Base-by-base conservation (phyloP, 1,284 basidiomycete species). In the Ceratobasidium sp. region DNA sequence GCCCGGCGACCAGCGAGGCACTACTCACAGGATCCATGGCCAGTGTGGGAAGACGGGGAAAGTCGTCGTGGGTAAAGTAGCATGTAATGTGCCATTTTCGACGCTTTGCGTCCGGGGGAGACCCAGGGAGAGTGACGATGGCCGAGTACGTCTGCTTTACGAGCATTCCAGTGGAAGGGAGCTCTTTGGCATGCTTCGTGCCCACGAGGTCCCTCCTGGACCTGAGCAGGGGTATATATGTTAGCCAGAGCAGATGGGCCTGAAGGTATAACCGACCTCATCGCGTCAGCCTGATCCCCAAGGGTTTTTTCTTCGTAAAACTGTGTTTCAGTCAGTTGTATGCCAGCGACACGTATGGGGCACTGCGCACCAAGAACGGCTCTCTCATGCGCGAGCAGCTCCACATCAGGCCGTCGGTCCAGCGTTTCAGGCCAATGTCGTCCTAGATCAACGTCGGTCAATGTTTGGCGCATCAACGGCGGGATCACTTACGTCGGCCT, bases 351-450 rank as follows among this genome's bases (percentile, higher is more conserved):
- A 49, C 27, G 51, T 54, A 41, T 62, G 31, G 39, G 37, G 3
- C 49, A 43, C 7, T 0, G 61, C 69, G 13, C 31, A 72, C 69
- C 46, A 90, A 83, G 80, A 89, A 90, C 3, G 89, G 88, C 87
- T 88, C 74, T 48, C 74, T 24, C 74, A 75, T 74, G 51, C 58
- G 43, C 8, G 56, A 71, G 54, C 58, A 74, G 69, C 88, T 88
- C 88, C 88, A 89, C 65, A 89, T 84, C 41, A 88, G 85, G 29
- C 88, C 88, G 81, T 90, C 89, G 81, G 88, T 88, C 87, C 87
- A 88, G 76, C 87, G 82, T 80, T 88, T 89, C 74, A 89, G 81
- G 11, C 88, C 87, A 5, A 61, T 59, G 49, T 58, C 69, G 31
- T 72, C 69, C 69, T 72, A 24, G 19, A 24, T 58, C 16, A 34